These are phyloP conservation scores for Pichia kluyveri DNA, from an alignment of 805 yeast genomes.

Conservation along the genomic window DNA sequence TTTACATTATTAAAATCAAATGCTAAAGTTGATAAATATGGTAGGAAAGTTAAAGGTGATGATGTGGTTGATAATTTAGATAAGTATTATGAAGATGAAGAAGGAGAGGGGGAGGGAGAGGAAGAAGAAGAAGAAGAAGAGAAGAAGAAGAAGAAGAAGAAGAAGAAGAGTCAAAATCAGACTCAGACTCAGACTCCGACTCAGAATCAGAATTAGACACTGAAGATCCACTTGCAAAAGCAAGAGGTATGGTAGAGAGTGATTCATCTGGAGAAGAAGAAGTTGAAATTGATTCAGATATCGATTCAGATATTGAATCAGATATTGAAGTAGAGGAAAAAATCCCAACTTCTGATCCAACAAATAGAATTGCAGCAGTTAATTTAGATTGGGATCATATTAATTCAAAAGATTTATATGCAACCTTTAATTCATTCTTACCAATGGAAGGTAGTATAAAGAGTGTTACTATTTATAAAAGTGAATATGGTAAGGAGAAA, in stretches of 20 bases:
- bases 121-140: conserved; percentile 21
- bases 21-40: conserved; percentile 76
- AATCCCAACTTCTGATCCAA: conserved; percentile 85
- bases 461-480: conserved; percentile 70
- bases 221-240: conserved; percentile 28
- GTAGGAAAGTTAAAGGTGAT: conserved; percentile 52
- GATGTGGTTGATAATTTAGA: conserved; percentile 40
- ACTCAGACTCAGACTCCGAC: conserved; percentile 1
- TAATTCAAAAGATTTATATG: conserved; percentile 79
- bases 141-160: conserved; percentile 27
- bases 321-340: conserved; percentile 27
- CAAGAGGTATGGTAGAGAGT: conserved; percentile 50
- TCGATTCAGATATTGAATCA: conserved; percentile 36
- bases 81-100: conserved; percentile 48
- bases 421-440: conserved; percentile 78
- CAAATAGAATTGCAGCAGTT: conserved; percentile 78
- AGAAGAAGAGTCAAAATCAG: conserved; percentile 24
- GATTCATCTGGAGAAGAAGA: conserved; percentile 32
- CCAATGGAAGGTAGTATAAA: conserved; percentile 64
- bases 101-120: conserved; percentile 21
- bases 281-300: conserved; percentile 23
- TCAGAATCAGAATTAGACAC: conserved; percentile 12
- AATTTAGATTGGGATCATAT: conserved; percentile 97
- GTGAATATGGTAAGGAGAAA: conserved; percentile 88
- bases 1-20: conserved; percentile 42